Base-by-base conservation (phyloP, 257 asterid species). In the Solanum phureja region DNA sequence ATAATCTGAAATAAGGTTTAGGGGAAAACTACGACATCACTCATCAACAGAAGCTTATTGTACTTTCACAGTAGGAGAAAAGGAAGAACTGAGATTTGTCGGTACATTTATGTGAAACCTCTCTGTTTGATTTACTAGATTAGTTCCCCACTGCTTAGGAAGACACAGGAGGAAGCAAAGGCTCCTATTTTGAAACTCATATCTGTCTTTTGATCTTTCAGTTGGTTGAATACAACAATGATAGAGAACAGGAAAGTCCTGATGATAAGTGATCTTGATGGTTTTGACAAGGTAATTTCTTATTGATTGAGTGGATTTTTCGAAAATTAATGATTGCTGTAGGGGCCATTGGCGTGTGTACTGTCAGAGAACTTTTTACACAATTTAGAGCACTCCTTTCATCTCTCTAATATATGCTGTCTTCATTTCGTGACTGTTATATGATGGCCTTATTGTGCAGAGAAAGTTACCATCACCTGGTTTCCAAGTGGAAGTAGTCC, bases 181-280 rank as follows among this genome's bases (percentile, higher is more conserved):
- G 11, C 58, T 75, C 60, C 64, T 46, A 68, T 29, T 37, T 83
- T 52, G 76, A 4, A 42, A 72, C 33, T 83, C 56, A 81, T 29
- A 49, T 29, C 19, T 7, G 11, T 49, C 79, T 66, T 88, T 74
- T 88, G 75, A 69, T 88, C 85, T 4, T 88, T 60, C 96, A 97
- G 99, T 91, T 97, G 99, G 99, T 90, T 97, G 92, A 97, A 97
- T 92, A 94, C 99, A 86, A 94, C 99, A 58, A 97, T 97, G 99
- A 91, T 94, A 72, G 99, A 96, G 91, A 96, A 96, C 87, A 95
- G 99, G 27, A 94, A 93, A 93, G 88, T 96, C 72, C 91, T 97
- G 10, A 90, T 87, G 91, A 94, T 95, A 62, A 89, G 92, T 73
- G 99, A 96, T 86, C 99, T 97, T 29, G 99, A 97, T 92, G 99